Conservation (phyloP, 306 rosid genomes). For the Oxytropis ochrocephala region DNA sequence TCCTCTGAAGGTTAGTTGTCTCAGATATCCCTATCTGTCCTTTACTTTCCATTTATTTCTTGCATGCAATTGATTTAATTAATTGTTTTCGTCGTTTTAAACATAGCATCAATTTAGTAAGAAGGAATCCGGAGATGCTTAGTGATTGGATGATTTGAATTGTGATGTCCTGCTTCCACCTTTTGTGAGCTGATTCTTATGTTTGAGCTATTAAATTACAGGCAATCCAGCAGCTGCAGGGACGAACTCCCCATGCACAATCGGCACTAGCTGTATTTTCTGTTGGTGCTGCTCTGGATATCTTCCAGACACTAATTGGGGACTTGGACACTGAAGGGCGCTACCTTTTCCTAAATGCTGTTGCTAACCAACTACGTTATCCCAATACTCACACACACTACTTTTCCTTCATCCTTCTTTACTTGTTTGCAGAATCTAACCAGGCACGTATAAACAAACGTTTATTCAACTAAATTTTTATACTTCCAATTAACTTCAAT, state of each 20-base stretch:
- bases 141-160: neutral
- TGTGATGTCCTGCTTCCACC: no score
- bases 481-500: neutral
- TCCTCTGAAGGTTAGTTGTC: no score
- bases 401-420: constrained; percentile 89
- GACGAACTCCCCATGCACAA: constrained; percentile 66
- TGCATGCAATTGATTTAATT: neutral
- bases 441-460: constrained; percentile 41
- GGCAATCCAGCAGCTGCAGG: constrained; percentile 94
- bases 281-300: constrained; percentile 91
- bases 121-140: neutral
- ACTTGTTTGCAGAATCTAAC: constrained; percentile 83
- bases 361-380: constrained; percentile 95
- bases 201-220: constrained; percentile 23
- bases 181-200: constrained; percentile 2
- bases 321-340: constrained; percentile 97
- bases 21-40: no score
- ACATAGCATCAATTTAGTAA: neutral
- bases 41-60: neutral
- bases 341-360: constrained; percentile 90
- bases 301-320: constrained; percentile 63
- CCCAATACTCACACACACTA: constrained; percentile 97
- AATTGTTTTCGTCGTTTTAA: no score
- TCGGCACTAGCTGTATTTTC: constrained; percentile 66
- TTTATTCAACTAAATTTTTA: neutral